Conservation (phyloP, 345 rosid genomes). For the Pelargonium nanum region DNA sequence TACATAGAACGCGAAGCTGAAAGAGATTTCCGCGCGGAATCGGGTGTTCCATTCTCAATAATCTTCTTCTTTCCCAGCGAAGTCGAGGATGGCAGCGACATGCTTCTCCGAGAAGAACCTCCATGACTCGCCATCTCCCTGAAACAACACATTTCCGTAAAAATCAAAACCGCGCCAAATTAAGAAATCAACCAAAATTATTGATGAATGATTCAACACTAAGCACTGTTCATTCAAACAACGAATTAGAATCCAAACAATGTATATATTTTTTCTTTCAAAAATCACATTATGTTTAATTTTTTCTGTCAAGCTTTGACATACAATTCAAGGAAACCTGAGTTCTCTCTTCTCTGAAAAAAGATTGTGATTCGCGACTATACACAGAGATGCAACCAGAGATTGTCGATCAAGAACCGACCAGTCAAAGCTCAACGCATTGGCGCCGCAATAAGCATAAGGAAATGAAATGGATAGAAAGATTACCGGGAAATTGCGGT, state of each 20-base stretch:
- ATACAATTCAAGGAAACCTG: background rate
- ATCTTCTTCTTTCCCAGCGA: constrained; percentile 42
- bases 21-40: constrained; percentile 47
- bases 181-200: background rate
- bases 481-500: constrained; percentile 4
- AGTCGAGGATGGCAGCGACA: constrained; percentile 36
- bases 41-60: constrained; percentile 42
- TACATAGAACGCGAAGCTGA: constrained; percentile 58
- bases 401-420: background rate
- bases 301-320: too few species aligned
- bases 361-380: background rate
- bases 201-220: too few species aligned
- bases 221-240: too few species aligned
- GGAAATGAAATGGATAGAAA: background rate
- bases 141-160: constrained; percentile 4
- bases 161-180: background rate
- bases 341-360: background rate
- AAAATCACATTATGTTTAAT: too few species aligned
- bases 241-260: too few species aligned
- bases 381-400: background rate
- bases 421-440: too few species aligned
- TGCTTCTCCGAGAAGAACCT: constrained; percentile 60
- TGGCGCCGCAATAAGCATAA: too few species aligned
- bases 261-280: too few species aligned
- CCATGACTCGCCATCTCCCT: constrained; percentile 64